Percentiles rank a stretch among this genome's conserved stretches.
Evolutionary conservation across 306 rosid genomes (phyloP).

Genomic region (Sesbania bispinosa): DNA sequence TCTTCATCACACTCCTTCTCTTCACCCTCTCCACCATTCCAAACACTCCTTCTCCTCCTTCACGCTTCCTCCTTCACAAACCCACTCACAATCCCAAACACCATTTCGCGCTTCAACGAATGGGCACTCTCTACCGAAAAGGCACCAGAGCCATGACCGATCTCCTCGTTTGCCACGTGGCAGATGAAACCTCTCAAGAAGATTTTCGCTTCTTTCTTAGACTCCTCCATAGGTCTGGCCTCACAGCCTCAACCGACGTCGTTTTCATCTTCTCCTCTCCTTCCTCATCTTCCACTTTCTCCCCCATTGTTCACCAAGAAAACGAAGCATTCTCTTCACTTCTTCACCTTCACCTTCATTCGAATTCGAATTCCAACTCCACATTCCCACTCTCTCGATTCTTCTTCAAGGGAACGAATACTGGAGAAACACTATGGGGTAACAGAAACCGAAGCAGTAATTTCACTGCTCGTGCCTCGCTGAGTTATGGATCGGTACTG

Average conservation of each 20-base stretch:
- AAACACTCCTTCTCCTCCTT: constrained; percentile 38
- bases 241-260: constrained; percentile 64
- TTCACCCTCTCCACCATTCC: constrained; percentile 92
- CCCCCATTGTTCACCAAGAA: constrained; percentile 47
- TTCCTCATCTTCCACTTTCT: constrained; percentile 25
- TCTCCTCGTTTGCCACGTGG: constrained; percentile 66
- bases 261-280: constrained; percentile 56
- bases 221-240: constrained; percentile 58
- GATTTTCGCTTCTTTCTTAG: constrained; percentile 70
- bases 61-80: too few relatives aligned
- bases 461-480: not conserved
- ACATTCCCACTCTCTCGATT: constrained; percentile 49
- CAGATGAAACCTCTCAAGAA: constrained; percentile 39
- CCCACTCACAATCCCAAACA: not conserved
- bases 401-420: not conserved
- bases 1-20: constrained; percentile 73
- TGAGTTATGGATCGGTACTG: constrained; percentile 78
- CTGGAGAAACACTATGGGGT: constrained; percentile 71
- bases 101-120: constrained; percentile 24
- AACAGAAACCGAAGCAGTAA: not conserved
- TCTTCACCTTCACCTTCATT: constrained; percentile 18
- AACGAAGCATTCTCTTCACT: constrained; percentile 50
- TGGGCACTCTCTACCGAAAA: constrained; percentile 72
- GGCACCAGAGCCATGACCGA: constrained; percentile 79
- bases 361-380: too few relatives aligned